Conservation (phyloP, 2,329 filamentous ascomycete species). For the Hymenoscyphus albidus region DNA sequence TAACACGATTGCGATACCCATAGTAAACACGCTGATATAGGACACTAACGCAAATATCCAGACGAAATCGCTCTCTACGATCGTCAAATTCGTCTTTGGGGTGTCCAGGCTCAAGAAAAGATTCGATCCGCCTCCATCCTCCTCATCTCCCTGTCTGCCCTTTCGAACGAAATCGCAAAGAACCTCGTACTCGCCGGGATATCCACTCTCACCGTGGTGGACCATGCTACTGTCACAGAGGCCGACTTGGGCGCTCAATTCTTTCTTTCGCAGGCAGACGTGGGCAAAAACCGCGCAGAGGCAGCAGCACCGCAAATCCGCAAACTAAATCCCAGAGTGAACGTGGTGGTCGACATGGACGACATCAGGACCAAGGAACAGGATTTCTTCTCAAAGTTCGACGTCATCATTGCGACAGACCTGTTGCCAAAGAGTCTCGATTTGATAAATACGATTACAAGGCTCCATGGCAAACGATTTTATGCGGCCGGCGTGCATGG, state of each 20-base stretch:
- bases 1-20: neutral
- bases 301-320: conserved; percentile 74
- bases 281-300: conserved; percentile 82
- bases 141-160: conserved; percentile 79
- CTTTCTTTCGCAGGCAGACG: conserved; percentile 64
- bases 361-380: conserved; percentile 64
- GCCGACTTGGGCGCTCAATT: conserved; percentile 80
- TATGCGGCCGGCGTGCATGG: conserved; percentile 87
- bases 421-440: conserved; percentile 70
- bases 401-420: conserved; percentile 87
- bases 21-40: neutral
- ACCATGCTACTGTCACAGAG: conserved; percentile 70
- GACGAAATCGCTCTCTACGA: conserved; percentile 98
- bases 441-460: conserved; percentile 80
- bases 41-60: conserved; percentile 34
- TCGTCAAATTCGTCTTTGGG: conserved; percentile 95
- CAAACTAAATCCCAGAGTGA: conserved; percentile 86
- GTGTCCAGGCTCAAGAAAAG: conserved; percentile 88
- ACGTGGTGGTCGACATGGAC: conserved; percentile 64
- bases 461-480: conserved; percentile 73
- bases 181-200: conserved; percentile 94
- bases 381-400: conserved; percentile 74
- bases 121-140: conserved; percentile 88
- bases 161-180: conserved; percentile 94
- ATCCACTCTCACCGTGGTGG: conserved; percentile 82